Evolutionary conservation across 495 filamentous ascomycete genomes (phyloP).

Genomic region (Jackrogersella minutella): DNA sequence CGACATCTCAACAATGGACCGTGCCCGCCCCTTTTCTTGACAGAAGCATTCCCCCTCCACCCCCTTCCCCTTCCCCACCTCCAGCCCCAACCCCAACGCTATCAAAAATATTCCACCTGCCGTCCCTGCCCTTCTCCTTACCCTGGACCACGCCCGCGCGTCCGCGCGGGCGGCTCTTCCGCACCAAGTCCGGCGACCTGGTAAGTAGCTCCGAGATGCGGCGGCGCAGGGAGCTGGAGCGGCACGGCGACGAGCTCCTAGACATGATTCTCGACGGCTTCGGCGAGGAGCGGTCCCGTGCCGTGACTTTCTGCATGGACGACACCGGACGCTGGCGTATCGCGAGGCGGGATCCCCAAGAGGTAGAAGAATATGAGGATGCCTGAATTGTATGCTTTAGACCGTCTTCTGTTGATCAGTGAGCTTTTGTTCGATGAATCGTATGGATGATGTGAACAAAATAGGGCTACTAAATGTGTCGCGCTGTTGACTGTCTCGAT

Average conservation of each 20-base stretch:
- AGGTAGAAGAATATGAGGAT: slow-evolving; percentile 37
- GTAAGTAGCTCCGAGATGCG: slow-evolving; percentile 32
- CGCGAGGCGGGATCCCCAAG: slow-evolving; percentile 35
- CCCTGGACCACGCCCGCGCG: neutral
- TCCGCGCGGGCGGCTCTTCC: slow-evolving; percentile 32
- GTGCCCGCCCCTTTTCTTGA: neutral
- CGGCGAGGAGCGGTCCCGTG: neutral
- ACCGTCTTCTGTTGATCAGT: no score
- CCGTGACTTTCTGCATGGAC: slow-evolving; percentile 27
- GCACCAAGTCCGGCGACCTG: slow-evolving; percentile 40
- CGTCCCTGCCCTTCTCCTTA: slow-evolving; percentile 1
- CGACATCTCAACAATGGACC: neutral
- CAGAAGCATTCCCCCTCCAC: neutral
- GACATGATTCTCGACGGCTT: slow-evolving; percentile 40
- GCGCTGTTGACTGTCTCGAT: no score
- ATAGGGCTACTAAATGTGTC: no score
- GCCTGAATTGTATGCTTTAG: neutral
- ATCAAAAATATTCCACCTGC: neutral
- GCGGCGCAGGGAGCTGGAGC: slow-evolving; percentile 29
- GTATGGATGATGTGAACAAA: no score
- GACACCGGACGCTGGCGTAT: slow-evolving; percentile 45
- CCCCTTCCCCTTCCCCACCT: neutral
- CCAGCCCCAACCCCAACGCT: slow-evolving; percentile 5
- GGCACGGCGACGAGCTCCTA: slow-evolving; percentile 27
- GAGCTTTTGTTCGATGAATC: no score